phyloP scores from a whole-genome alignment of 1,284 basidiomycete genomes.

The Tilletia setariae region DNA sequence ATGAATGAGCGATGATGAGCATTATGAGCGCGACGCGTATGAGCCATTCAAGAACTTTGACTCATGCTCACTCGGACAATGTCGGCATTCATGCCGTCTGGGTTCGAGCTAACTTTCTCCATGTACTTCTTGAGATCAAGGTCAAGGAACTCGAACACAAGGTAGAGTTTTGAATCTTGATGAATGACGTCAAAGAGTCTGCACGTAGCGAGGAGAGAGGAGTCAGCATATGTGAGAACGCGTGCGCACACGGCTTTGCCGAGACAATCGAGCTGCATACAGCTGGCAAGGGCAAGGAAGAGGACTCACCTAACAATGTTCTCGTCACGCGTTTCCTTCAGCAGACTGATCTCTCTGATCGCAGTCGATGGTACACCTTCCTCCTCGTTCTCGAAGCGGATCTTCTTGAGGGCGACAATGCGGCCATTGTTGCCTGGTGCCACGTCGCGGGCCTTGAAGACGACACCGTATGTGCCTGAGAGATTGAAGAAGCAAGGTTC shows the following conservation, averaged over 20 bases:
- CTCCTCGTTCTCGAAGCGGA: conserved; percentile 93
- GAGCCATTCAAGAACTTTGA: too few species aligned
- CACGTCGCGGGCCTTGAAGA: conserved; percentile 64
- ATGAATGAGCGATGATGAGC: neutral
- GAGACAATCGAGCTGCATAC: neutral
- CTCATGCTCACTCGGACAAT: conserved; percentile 72
- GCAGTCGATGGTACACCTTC: conserved; percentile 97
- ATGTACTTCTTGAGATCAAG: conserved; percentile 95
- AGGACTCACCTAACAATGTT: conserved; percentile 70
- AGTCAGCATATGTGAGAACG: conserved; percentile 17
- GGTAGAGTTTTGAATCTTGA: conserved; percentile 90
- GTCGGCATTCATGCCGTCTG: conserved; percentile 65
- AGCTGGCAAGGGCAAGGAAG: neutral
- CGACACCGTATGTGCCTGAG: conserved; percentile 94
- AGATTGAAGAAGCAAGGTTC: neutral
- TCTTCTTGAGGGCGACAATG: conserved; percentile 72
- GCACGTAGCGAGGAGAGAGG: conserved; percentile 24
- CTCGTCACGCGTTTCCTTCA: conserved; percentile 93
- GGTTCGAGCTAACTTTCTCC: conserved; percentile 62
- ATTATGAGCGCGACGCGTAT: neutral
- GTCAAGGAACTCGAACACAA: conserved; percentile 93
- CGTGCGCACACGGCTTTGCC: neutral
- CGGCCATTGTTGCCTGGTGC: conserved; percentile 67
- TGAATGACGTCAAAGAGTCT: conserved; percentile 95
- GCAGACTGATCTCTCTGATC: conserved; percentile 91